phyloP scores from a whole-genome alignment of 352 stramenopile genomes.

The Globisporangium recalcitrans region DNA sequence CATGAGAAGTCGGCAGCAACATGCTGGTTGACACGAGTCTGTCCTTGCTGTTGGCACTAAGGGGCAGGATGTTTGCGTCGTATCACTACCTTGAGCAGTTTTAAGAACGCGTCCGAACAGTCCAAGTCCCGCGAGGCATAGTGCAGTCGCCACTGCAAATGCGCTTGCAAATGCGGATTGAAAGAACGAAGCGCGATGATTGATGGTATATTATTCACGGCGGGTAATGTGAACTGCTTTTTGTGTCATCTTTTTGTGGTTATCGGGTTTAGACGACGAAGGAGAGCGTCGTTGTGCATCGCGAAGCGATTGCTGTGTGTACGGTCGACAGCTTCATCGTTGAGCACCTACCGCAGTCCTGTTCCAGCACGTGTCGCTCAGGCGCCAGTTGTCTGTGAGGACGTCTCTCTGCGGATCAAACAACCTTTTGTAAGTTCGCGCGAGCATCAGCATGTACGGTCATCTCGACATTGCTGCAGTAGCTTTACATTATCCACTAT shows the following conservation, averaged over 20 bases:
- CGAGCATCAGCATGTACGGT: background rate
- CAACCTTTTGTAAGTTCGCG: too few species aligned
- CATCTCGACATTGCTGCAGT: background rate
- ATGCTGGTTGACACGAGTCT: background rate
- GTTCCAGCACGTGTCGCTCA: too few species aligned
- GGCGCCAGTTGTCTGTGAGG: too few species aligned
- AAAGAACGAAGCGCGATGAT: background rate
- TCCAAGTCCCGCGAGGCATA: slow-evolving; percentile 26
- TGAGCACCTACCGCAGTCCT: background rate
- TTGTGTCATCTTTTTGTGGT: too few species aligned
- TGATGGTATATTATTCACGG: background rate
- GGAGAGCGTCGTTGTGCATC: background rate
- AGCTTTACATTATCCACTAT: background rate
- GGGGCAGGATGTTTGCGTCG: background rate
- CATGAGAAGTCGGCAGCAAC: too few species aligned
- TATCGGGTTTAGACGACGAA: background rate
- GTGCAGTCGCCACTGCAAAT: background rate
- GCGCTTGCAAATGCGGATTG: too few species aligned
- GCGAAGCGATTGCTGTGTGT: background rate
- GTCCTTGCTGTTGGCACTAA: background rate
- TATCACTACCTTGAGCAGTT: slow-evolving; percentile 19
- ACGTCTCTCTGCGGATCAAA: too few species aligned
- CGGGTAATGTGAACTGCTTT: background rate
- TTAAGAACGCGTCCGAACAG: slow-evolving; percentile 41
- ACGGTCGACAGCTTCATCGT: background rate